Conservation (phyloP, 2,329 filamentous ascomycete genomes). For the Helminthosporium solani region DNA sequence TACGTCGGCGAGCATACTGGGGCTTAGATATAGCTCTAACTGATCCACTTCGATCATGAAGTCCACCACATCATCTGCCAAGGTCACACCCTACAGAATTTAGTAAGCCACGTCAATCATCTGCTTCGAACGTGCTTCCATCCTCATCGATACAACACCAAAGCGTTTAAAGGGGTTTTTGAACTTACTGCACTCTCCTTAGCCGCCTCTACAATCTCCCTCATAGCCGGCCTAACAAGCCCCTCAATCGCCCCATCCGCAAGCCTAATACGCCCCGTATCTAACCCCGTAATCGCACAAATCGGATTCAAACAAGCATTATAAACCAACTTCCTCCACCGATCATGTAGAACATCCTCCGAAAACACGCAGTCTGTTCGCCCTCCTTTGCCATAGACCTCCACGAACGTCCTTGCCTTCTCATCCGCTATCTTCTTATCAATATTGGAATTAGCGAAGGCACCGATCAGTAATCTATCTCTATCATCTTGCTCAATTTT, state of each 20-base stretch:
- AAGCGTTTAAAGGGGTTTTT: no score
- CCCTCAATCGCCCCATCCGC: constrained; percentile 48
- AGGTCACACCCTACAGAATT: constrained; percentile 40
- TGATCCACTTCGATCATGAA: constrained; percentile 53
- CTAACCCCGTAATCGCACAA: constrained; percentile 53
- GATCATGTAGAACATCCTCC: constrained; percentile 44
- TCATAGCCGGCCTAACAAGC: constrained; percentile 56
- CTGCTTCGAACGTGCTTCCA: no score
- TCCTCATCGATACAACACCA: no score
- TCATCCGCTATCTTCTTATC: constrained; percentile 17
- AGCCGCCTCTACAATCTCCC: constrained; percentile 50
- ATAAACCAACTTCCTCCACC: constrained; percentile 56
- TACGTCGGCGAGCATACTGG: constrained; percentile 58
- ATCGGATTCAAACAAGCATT: constrained; percentile 57
- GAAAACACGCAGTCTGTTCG: constrained; percentile 49
- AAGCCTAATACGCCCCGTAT: constrained; percentile 54
- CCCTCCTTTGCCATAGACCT: constrained; percentile 50
- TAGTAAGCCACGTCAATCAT: no score
- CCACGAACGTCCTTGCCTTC: constrained; percentile 48
- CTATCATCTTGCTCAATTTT: constrained; percentile 55
- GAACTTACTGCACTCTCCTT: constrained; percentile 37
- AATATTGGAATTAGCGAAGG: constrained; percentile 48
- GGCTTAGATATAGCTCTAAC: constrained; percentile 51
- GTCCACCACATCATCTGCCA: constrained; percentile 49
- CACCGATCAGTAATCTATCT: constrained; percentile 54